Base-by-base conservation (phyloP, 2,329 filamentous ascomycete genomes). In the Laburnicola sp. region DNA sequence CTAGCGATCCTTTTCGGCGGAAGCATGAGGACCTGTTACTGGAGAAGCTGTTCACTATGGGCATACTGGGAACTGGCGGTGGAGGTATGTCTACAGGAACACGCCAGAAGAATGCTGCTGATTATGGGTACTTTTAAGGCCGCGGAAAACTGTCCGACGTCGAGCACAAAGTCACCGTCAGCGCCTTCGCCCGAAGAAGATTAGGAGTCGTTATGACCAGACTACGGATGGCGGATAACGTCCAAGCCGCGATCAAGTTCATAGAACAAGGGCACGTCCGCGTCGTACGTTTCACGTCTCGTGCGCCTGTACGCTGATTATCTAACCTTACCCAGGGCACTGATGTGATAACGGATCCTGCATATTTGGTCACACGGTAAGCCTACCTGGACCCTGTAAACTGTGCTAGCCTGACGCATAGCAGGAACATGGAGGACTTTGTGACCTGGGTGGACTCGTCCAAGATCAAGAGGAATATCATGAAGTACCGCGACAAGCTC, bases 391-490 rank as follows among this genome's bases (percentile, higher is more conserved):
- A 16, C 3, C 22, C n/a, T n/a, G 10, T 21, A 9, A 39, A 22
- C 10, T 16, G 16, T 31, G 11, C n/a, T 34, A 34, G 3, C 32
- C 51, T 62, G 36, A 62, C 46, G 3, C 4, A 5, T 1, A 8
- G 4, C 41, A 76, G 92, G 59, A 89, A 85, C 54, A 90, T 96
- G 82, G 93, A 97, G 76, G 93, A 97, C 75, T 96, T 95, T 71
- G 88, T 97, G 16, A 97, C 93, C 0, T 97, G 93, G 93, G 87
- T 93, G 7, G 89, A 95, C 65, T 91, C 90, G 53, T 95, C 90
- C 75, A 97, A 97, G 88, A 92, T 97, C 73, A 96, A 96, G 87
- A 84, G 88, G 70, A 94, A 91, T 70, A 96, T 97, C 58, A 86
- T 96, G 84, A 90, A 89, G 75, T 97, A 97, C 72, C 85, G 91